Base-by-base conservation (phyloP, 345 rosid genomes). In the Hibiscus syriacus region DNA sequence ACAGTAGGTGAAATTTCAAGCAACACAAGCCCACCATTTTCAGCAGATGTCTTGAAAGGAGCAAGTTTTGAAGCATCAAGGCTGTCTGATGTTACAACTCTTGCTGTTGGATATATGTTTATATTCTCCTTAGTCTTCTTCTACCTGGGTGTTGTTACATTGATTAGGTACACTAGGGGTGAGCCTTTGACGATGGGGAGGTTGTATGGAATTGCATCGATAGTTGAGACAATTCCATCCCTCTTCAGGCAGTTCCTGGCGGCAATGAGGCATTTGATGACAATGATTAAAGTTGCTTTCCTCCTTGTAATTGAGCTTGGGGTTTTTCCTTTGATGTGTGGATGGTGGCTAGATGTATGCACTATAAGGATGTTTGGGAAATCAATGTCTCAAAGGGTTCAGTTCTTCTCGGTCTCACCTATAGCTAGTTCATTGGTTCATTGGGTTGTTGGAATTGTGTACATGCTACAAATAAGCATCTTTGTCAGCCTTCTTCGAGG, bases 321-420 rank as follows among this genome's bases (percentile, higher is more conserved):
- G 78, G 99, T 92, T 66, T 94, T 94, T 64, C 99, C 99, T 20
- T 80, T 92, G 81, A 92, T 94, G 98, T 94, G 99, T 77, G 99
- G 99, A 43, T 94, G 99, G 99, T 92, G 98, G 98, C 80, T 94
- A 53, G 99, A 94, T 86, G 86, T 91, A 43, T 94, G 96, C 72
- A 94, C 99, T 1, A 80, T 89, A 71, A 82, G 89, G 84, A 89
- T 94, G 97, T 94, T 94, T 80, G 97, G 98, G 73, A 92, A 86
- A 80, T 81, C 98, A 11, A 89, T 94, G 98, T 78, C 93, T 69
- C 85, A 91, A 61, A 85, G 99, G 62, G 86, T 85, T 65, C 93
- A 85, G 38, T 94, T 86, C 80, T 87, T 91, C 63, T 80, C 96
- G 30, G 71, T 85, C 60, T 89, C 98, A 75, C 99, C 99, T 57